Base-by-base conservation (phyloP, 1,139 yeast species). In the Yamadazyma triangularis region DNA sequence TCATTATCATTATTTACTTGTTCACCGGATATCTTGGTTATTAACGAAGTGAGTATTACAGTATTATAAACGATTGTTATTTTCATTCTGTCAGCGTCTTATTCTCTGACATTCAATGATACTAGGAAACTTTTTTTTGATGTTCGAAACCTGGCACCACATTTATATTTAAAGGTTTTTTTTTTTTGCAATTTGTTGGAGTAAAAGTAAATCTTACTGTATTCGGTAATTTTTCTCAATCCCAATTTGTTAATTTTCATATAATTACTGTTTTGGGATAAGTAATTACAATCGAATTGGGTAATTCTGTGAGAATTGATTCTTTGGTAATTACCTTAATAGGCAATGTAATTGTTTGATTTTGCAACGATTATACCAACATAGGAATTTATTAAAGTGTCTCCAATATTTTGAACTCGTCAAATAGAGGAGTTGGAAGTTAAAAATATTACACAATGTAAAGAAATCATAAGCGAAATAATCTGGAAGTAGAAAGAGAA, bases 1-100 rank as follows among this genome's bases (percentile, higher is more conserved):
- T 19, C 21, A 8, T 25, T 25, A 13, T 24, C 28, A 15, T 24
- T 20, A 8, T 27, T 31, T n/a, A 33, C 22, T n/a, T 39, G 40
- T n/a, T 36, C 26, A 25, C 45, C 48, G 12, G 32, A 20, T 13
- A 34, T 45, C 25, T 32, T 38, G 27, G 33, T 35, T 18, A 40
- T 25, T 24, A 44, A 30, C 13, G 47, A 31, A 21, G 44, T 33
- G 30, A 40, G 26, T 35, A 44, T 32, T 18, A 44, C 18, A 34
- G 35, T 36, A 31, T 39, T 42, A 11, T 36, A 35, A 25, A 41
- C 39, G 30, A 41, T 31, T 15, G 33, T 29, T 27, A 44, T 21
- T 35, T 37, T 44, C 48, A 44, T 44, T 9, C n/a, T n/a, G 16
- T 27, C 7, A 25, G n/a, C 27, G 27, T 9, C n/a, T n/a, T n/a